Conservation (phyloP, 345 rosid genomes). For the Pistacia vera region DNA sequence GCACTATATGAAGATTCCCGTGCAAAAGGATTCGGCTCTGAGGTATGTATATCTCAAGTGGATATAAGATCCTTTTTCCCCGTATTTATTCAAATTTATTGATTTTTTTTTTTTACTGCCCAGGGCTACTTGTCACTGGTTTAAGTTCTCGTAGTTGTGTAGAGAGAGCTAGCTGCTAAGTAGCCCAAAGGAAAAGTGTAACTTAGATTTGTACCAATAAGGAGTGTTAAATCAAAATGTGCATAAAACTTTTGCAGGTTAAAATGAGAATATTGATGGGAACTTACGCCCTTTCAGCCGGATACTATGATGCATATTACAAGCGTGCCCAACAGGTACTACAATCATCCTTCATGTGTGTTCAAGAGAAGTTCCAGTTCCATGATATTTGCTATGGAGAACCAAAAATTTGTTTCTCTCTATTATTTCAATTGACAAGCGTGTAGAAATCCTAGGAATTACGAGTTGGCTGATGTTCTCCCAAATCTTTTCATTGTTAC, state of each 20-base stretch:
- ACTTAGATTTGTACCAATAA: constrained; percentile 9
- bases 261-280: constrained; percentile 98
- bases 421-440: not conserved
- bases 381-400: not conserved
- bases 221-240: not conserved
- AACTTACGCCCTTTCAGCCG: constrained; percentile 92
- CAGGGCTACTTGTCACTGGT: not conserved
- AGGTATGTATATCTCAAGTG: constrained; percentile 43
- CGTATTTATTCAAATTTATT: not conserved
- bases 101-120: not conserved
- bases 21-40: constrained; percentile 83
- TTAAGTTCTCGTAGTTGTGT: not conserved
- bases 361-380: not conserved
- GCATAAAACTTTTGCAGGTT: constrained; percentile 46
- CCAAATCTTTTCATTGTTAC: not conserved
- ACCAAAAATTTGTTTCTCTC: not conserved
- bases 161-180: too few species aligned
- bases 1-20: constrained; percentile 76
- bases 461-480: not conserved
- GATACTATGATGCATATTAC: constrained; percentile 94
- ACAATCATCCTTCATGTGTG: not conserved
- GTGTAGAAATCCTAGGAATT: not conserved
- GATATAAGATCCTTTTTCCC: not conserved
- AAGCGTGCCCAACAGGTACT: constrained; percentile 94
- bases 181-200: not conserved